These are phyloP conservation scores for Ophiostoma piceae DNA, from an alignment of 2,329 filamentous ascomycete genomes.

Conservation along the genomic window DNA sequence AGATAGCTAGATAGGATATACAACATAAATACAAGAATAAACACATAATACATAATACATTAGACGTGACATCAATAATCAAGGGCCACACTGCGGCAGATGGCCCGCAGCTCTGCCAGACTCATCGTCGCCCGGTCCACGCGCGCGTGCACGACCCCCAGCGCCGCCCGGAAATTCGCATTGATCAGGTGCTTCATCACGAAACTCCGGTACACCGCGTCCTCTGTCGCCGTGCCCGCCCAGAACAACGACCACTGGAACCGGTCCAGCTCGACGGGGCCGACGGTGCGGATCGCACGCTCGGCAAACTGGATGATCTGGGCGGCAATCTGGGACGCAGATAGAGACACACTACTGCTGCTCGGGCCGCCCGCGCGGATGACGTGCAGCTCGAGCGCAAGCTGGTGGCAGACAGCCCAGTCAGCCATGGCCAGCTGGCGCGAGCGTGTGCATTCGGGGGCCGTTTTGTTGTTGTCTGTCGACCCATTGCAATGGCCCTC, in stretches of 20 bases:
- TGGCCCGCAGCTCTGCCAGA: neutral
- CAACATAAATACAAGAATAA: neutral
- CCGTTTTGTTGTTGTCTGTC: neutral
- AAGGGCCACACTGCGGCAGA: neutral
- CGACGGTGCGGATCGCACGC: conserved; percentile 15
- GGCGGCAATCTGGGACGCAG: neutral
- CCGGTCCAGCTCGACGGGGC: conserved; percentile 19
- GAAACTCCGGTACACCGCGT: neutral
- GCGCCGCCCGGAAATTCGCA: conserved; percentile 1
- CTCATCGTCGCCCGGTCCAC: neutral
- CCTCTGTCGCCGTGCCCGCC: conserved; percentile 20
- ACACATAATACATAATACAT: no score
- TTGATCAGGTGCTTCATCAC: neutral
- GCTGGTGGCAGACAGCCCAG: conserved; percentile 7
- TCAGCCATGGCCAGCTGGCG: neutral
- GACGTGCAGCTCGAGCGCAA: neutral
- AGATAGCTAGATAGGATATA: neutral
- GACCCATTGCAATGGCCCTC: neutral
- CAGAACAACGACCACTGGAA: conserved; percentile 22
- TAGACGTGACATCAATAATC: neutral
- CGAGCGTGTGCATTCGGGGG: neutral
- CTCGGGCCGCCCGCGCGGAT: neutral
- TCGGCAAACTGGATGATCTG: conserved; percentile 8
- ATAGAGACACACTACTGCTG: no score
- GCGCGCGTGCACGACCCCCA: neutral